Evolutionary conservation across 768 basidiomycete genomes (phyloP), one percentile per base, ranked within the genome.

Genomic region (Udeniomyces megalosporus): DNA sequence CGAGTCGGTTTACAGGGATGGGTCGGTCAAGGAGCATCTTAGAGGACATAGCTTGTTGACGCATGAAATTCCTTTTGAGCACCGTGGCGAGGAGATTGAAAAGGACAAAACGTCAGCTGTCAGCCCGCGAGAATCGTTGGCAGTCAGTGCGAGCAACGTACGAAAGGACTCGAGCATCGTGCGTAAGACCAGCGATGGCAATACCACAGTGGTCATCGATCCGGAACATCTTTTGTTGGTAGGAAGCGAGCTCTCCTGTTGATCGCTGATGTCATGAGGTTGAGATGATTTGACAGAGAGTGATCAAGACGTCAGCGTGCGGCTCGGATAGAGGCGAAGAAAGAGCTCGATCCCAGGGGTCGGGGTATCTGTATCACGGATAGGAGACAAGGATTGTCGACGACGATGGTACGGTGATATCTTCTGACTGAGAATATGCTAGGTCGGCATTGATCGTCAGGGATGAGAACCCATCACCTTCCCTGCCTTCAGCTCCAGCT

Each of bases 151-250:
- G 32, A 29, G 17, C 53, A 32, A 74, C 79, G 64, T 67, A 91
- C 92, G 89, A 93, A 69, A 99, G 75, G 1, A 97, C 95, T 73
- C 95, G 86, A 48, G 95, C 95, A 77, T 99, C 95, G 50, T 88
- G 91, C 10, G 95, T 99, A 66, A 99, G 77, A n/a, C 95, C 95
- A 55, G 95, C 95, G 72, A 99, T 97, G 53, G 92, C 93, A 70
- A 99, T 90, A n/a, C 95, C 95, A 68, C 95, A 84, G 76, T 99
- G 95, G 74, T 97, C 91, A 71, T 99, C 95, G 83, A 99, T 93
- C 71, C 91, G 81, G 75, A 93, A 95, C 85, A 97, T 87, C 80
- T 99, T 97, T 78, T 97, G 92, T 73, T 99, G 95, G 79, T 97
- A 97, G n/a, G 88, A 89, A 17, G 95, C 92, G 57, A 99, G 80